phyloP scores from a whole-genome alignment of 2,329 filamentous ascomycete genomes.

The Dothiorella sarmentorum region DNA sequence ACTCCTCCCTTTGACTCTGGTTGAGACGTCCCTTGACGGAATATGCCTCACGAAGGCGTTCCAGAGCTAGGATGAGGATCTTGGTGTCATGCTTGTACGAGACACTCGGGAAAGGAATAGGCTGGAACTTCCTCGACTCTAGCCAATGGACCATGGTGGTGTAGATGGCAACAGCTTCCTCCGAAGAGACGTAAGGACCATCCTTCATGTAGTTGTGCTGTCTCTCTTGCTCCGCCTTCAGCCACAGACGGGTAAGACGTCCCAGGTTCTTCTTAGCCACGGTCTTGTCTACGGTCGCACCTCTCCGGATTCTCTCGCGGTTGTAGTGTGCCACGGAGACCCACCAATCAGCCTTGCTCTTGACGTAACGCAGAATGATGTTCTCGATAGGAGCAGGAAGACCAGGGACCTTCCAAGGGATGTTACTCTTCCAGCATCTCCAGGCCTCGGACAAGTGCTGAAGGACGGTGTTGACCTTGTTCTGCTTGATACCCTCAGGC shows the following conservation, averaged over 20 bases:
- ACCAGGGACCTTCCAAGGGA: slow-evolving; percentile 98
- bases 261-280: slow-evolving; percentile 99
- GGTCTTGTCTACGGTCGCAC: slow-evolving; percentile 97
- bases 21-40: slow-evolving; percentile 96
- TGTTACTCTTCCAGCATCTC: slow-evolving; percentile 99
- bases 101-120: slow-evolving; percentile 96
- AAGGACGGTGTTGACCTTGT: slow-evolving; percentile 96
- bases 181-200: slow-evolving; percentile 94
- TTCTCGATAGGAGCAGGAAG: slow-evolving; percentile 97
- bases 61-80: slow-evolving; percentile 91
- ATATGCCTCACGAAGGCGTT: slow-evolving; percentile 90
- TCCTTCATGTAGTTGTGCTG: slow-evolving; percentile 99
- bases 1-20: slow-evolving; percentile 93
- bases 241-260: slow-evolving; percentile 88
- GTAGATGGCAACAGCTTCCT: slow-evolving; percentile 97
- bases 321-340: slow-evolving; percentile 99
- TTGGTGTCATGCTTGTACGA: slow-evolving; percentile 99
- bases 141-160: slow-evolving; percentile 99
- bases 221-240: slow-evolving; percentile 96
- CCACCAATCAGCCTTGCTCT: slow-evolving; percentile 99
- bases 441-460: slow-evolving; percentile 97
- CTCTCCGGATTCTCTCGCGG: slow-evolving; percentile 90
- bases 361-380: slow-evolving; percentile 96
- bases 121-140: slow-evolving; percentile 96
- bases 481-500: slow-evolving; percentile 99